A percentile compares a stretch with the other conserved stretches of the same genome.
Evolutionary conservation across 2,329 filamentous ascomycete genomes (phyloP).

Genomic region (Neopestalotiopsis sp.): DNA sequence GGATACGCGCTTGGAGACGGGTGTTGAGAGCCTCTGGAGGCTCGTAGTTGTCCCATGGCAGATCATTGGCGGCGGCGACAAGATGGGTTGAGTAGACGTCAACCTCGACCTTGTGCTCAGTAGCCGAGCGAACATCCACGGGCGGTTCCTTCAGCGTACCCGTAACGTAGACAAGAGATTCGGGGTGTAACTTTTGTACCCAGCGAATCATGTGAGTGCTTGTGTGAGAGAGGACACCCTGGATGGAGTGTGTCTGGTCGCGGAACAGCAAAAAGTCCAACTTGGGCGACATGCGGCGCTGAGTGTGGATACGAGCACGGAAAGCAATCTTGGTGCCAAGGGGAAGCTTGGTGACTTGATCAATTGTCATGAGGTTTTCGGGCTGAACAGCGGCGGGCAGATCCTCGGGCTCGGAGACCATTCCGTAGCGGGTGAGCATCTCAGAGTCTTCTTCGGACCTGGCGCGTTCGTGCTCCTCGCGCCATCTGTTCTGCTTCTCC

Average conservation of each 20-base stretch:
- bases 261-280: conserved; percentile 86
- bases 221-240: conserved; percentile 68
- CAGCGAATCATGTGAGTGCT: conserved; percentile 75
- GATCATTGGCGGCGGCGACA: conserved; percentile 50
- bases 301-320: conserved; percentile 76
- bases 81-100: conserved; percentile 62
- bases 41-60: conserved; percentile 60
- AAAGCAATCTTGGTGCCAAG: conserved; percentile 68
- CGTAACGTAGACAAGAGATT: conserved; percentile 78
- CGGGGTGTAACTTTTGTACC: conserved; percentile 80
- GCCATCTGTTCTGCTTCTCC: conserved; percentile 29
- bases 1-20: conserved; percentile 76
- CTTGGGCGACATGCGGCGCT: conserved; percentile 79
- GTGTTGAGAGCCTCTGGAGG: conserved; percentile 70
- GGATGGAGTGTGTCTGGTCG: conserved; percentile 81
- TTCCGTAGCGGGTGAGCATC: conserved; percentile 26
- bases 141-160: conserved; percentile 76
- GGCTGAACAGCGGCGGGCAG: conserved; percentile 21
- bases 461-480: conserved; percentile 34
- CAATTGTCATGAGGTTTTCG: conserved; percentile 41
- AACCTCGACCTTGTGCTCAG: conserved; percentile 77
- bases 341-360: conserved; percentile 36
- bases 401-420: conserved; percentile 23
- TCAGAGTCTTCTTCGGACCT: conserved; percentile 24
- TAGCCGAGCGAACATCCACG: conserved; percentile 75